These are phyloP conservation scores for Schoenoplectus tabernaemontani DNA, from an alignment of 202 grass and related monocot species.

Conservation along the genomic window DNA sequence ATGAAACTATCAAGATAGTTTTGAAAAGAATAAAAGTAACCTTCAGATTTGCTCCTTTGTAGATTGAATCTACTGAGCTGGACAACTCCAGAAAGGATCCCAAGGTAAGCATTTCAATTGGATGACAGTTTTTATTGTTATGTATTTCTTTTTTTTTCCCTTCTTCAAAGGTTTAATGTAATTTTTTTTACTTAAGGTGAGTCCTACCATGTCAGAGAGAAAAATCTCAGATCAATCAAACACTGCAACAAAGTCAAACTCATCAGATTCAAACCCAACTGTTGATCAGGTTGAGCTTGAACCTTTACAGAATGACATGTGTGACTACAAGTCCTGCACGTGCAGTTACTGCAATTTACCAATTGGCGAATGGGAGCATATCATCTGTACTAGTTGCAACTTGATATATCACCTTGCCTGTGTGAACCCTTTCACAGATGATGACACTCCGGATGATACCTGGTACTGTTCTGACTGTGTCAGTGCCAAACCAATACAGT, in stretches of 20 bases:
- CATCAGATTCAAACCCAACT: conserved; percentile 23
- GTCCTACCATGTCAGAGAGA: conserved; percentile 14
- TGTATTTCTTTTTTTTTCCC: background rate
- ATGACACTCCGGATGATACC: conserved; percentile 36
- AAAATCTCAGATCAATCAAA: conserved; percentile 37
- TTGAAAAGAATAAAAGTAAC: background rate
- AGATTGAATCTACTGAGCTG: background rate
- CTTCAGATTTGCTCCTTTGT: background rate
- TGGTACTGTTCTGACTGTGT: conserved; percentile 44
- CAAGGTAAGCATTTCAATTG: conserved; percentile 29
- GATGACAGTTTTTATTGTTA: background rate
- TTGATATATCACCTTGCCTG: conserved; percentile 54
- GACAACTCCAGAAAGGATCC: conserved; percentile 16
- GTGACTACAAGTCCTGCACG: background rate
- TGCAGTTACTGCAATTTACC: conserved; percentile 18
- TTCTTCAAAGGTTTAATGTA: background rate
- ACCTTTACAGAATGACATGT: background rate
- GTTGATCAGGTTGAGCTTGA: background rate
- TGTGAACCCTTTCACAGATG: conserved; percentile 29
- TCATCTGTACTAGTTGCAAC: conserved; percentile 54
- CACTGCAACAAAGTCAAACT: conserved; percentile 23
- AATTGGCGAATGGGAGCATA: conserved; percentile 16
- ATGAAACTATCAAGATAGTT: background rate
- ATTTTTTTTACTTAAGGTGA: background rate
- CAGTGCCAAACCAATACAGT: background rate